Evolutionary conservation across 2,329 filamentous ascomycete species (phyloP).

Genomic region (Colletotrichum truncatum): DNA sequence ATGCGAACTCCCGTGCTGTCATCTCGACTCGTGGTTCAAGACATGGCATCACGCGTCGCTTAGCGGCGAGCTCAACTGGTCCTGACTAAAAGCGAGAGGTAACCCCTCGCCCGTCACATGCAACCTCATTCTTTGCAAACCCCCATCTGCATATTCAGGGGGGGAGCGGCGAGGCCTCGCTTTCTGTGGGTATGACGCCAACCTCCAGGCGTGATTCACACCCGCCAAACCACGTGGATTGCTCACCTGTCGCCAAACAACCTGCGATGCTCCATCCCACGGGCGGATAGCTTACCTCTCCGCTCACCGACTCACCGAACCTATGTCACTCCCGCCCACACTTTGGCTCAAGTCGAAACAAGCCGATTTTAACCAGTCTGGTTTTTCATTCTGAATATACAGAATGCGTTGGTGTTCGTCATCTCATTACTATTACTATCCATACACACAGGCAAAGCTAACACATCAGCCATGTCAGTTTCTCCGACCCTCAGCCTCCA

Average conservation of each 20-base stretch:
- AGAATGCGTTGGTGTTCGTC: slow-evolving; percentile 14
- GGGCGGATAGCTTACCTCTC: background rate
- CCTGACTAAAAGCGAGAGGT: background rate
- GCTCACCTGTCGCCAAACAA: slow-evolving; percentile 8
- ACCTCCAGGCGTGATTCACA: background rate
- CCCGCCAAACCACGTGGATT: background rate
- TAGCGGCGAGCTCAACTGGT: background rate
- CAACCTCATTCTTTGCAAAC: background rate
- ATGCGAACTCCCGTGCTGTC: slow-evolving; percentile 5
- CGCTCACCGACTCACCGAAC: background rate
- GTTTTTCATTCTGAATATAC: background rate
- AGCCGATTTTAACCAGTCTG: background rate
- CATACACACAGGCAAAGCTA: slow-evolving; percentile 22
- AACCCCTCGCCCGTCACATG: background rate
- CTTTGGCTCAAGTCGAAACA: no score
- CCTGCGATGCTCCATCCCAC: background rate
- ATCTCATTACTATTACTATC: slow-evolving; percentile 32
- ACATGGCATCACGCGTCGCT: slow-evolving; percentile 19
- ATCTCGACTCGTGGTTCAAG: slow-evolving; percentile 5
- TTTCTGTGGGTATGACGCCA: background rate
- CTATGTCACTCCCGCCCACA: background rate
- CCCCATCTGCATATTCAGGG: background rate
- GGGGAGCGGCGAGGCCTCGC: background rate
- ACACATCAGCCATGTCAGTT: background rate
- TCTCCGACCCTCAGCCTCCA: slow-evolving; percentile 14